Base-by-base conservation (phyloP, 257 asterid species). In the Scutellaria minor region DNA sequence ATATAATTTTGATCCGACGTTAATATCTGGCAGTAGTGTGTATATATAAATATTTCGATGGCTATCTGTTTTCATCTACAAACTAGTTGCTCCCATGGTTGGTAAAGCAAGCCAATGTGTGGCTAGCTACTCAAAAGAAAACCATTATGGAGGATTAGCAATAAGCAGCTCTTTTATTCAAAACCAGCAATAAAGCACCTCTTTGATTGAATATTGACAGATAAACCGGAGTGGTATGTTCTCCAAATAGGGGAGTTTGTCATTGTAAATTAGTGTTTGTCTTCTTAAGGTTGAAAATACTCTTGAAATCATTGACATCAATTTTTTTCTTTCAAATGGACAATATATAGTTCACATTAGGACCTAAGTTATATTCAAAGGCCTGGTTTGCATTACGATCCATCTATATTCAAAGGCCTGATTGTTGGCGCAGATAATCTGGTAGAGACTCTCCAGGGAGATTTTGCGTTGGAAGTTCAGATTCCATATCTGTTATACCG, bases 391-490 rank as follows among this genome's bases (percentile, higher is more conserved):
- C 22, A 35, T 9, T 45, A 46, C 20, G n/a, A 1, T 41, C 64
- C 15, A 57, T 63, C 79, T 68, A 7, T 67, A 62, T 44, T 75
- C 10, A 57, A 70, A 67, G 46, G 53, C 66, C 40, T 74, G 64
- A 15, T 74, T 65, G 55, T 78, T 83, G 62, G 13, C 75, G 77
- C 96, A 93, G 98, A 89, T 71, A 91, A 89, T 82, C 83, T 93
- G 78, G 96, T 89, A 82, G 97, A 91, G 85, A 86, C 88, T 88
- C 89, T 93, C 68, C 75, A 86, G 84, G 96, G 90, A 68, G 96
- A 89, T 83, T 91, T 93, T 82, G 96, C 84, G 83, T 85, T 77
- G 73, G 98, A 93, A 81, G 81, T 93, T 79, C 96, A 93, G 77
- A 81, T 84, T 72, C 97, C 98, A 55, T 91, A 91, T 88, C 72